phyloP scores from a whole-genome alignment of 208 protist species.

The Borovskyia barvae region DNA sequence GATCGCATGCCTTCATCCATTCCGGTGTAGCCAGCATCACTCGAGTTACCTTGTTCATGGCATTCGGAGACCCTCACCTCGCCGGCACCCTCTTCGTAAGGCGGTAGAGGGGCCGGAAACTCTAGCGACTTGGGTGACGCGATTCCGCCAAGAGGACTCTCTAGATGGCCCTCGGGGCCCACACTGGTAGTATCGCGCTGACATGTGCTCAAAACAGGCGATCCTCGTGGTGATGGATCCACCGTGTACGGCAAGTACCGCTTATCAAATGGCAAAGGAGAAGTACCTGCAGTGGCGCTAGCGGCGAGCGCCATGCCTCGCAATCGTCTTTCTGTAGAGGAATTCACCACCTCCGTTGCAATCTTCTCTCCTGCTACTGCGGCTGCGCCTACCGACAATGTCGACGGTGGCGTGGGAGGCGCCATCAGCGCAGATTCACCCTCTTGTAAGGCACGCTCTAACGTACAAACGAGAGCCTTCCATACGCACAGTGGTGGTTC shows the following conservation, averaged over 20 bases:
- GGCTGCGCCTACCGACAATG: not conserved
- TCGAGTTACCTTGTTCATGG: too few relatives aligned
- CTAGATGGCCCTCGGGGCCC: too few relatives aligned
- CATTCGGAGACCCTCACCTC: too few relatives aligned
- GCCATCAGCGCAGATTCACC: conserved; percentile 12
- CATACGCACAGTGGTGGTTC: not conserved
- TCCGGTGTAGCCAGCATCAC: too few relatives aligned
- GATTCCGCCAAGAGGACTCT: too few relatives aligned
- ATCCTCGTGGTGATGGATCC: conserved; percentile 2
- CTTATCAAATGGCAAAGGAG: too few relatives aligned
- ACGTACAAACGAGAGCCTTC: not conserved
- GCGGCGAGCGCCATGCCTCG: too few relatives aligned
- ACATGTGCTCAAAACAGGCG: conserved; percentile 1
- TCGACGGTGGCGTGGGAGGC: not conserved
- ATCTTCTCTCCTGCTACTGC: not conserved
- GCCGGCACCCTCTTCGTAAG: not conserved
- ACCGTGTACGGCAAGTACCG: not conserved
- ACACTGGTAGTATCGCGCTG: not conserved
- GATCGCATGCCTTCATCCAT: conserved; percentile 9
- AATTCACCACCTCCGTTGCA: not conserved
- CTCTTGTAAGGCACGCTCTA: conserved; percentile 18
- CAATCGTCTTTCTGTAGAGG: too few relatives aligned
- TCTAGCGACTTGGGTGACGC: too few relatives aligned
- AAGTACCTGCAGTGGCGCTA: too few relatives aligned
- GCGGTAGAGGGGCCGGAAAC: not conserved